These are phyloP conservation scores for Zalerion maritima DNA, from an alignment of 495 filamentous ascomycete genomes.

Conservation along the genomic window DNA sequence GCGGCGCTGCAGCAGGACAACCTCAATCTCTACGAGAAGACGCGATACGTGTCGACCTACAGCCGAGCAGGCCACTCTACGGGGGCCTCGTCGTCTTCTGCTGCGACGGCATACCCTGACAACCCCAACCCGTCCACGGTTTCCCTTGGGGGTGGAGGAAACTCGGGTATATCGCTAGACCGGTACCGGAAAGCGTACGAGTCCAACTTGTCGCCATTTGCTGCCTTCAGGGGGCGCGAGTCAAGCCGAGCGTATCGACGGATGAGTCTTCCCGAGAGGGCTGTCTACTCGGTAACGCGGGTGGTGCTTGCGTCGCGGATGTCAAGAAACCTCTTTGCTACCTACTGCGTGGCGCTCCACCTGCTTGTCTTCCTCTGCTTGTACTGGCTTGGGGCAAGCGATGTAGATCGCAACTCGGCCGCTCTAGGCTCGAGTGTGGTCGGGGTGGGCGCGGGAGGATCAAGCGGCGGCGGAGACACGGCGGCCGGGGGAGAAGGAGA, in stretches of 20 bases:
- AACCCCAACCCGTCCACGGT: constrained; percentile 61
- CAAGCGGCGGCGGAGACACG: constrained; percentile 8
- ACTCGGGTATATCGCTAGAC: constrained; percentile 55
- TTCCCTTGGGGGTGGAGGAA: constrained; percentile 35
- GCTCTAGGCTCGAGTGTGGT: constrained; percentile 18
- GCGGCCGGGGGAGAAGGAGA: constrained; percentile 8
- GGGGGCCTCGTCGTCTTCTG: constrained; percentile 44
- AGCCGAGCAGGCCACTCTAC: constrained; percentile 38
- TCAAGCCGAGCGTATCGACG: constrained; percentile 83
- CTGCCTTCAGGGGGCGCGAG: constrained; percentile 84
- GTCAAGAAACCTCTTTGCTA: constrained; percentile 89
- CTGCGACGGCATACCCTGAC: constrained; percentile 53
- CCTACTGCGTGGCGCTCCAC: constrained; percentile 81
- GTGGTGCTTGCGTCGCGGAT: constrained; percentile 82
- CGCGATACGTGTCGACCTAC: constrained; percentile 88
- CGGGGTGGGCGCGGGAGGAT: constrained; percentile 15
- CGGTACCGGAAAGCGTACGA: constrained; percentile 91
- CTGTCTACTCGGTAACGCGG: constrained; percentile 80
- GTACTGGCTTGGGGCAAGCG: constrained; percentile 58
- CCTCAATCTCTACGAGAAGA: constrained; percentile 93
- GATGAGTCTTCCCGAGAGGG: constrained; percentile 80
- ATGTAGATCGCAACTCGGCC: constrained; percentile 23
- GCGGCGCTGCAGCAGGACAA: constrained; percentile 92
- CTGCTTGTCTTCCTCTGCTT: constrained; percentile 72
- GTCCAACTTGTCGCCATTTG: constrained; percentile 86